Base-by-base conservation (phyloP, 495 filamentous ascomycete genomes). In the Massariosphaeria phaeospora region DNA sequence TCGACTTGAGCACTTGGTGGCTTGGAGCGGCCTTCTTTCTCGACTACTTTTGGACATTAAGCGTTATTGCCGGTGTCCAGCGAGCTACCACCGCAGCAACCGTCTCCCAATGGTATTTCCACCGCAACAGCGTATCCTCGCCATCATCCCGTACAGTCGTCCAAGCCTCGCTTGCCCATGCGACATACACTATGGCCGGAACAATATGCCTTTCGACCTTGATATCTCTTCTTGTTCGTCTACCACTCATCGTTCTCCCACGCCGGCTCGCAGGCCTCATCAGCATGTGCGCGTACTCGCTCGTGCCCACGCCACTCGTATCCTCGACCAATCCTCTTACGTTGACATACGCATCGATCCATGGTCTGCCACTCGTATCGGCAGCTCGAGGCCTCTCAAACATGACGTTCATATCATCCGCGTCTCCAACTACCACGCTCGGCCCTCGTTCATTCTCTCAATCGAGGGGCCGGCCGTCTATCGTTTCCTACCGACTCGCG, bases 91-190 rank as follows among this genome's bases (percentile, higher is more conserved):
- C 93, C 13, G 90, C 91, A 38, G 94, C 94, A 42, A 95, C 91
- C 10, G 93, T 97, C 30, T 91, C 85, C 17, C 94, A 98, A 68
- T 98, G 93, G 93, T 98, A 98, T 67, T 98, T 97, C 70, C 91
- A 97, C 70, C 87, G 93, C 46, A 83, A 95, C 48, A 79, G 82
- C 20, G 80, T 82, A 30, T 89, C 93, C 10, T 76, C 85, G 17
- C 80, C 88, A 9, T 80, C 85, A 2, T 87, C 86, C 0, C 76
- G 78, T 41, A 82, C 86, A 44, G 82, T 97, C 42, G 87, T 96
- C 35, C 78, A 80, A 46, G 91, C 91, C 15, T 91, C 90, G 21
- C 68, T 94, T 41, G 71, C 71, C 9, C 93, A 98, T 70, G 83
- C 89, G 12, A 73, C 79, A 10, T 86, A 85, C 20, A 90, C 89